A percentile compares a stretch with the other conserved stretches of the same genome.
phyloP scores from a whole-genome alignment of 192 early-diverging fungal genomes.

The Gaertneriomyces semiglobifer region DNA sequence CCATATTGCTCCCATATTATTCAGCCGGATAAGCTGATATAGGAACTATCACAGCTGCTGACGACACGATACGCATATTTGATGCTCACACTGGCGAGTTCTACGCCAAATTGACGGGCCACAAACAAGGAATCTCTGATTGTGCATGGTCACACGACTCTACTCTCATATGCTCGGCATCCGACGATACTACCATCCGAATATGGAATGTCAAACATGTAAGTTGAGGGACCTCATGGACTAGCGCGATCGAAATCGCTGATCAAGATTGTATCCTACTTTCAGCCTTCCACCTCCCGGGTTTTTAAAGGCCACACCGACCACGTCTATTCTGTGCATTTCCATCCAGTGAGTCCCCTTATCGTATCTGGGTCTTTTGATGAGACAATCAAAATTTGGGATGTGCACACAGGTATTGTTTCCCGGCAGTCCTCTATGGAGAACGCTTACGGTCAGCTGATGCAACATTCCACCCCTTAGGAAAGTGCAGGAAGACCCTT shows the following conservation, averaged over 20 bases:
- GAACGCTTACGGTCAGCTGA: background rate
- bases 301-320: conserved; percentile 88
- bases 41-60: conserved; percentile 62
- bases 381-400: conserved; percentile 95
- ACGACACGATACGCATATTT: conserved; percentile 94
- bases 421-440: background rate
- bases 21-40: background rate
- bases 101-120: conserved; percentile 83
- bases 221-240: conserved; percentile 18
- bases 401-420: conserved; percentile 71
- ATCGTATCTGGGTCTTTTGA: conserved; percentile 98
- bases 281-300: conserved; percentile 64
- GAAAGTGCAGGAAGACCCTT: conserved; percentile 85
- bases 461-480: conserved; percentile 30
- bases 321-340: conserved; percentile 98
- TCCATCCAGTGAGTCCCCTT: conserved; percentile 87
- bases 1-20: no score
- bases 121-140: conserved; percentile 90
- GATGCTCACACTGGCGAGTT: conserved; percentile 81
- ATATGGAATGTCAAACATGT: conserved; percentile 86
- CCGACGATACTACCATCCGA: conserved; percentile 92
- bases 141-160: conserved; percentile 96
- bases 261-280: background rate
- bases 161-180: conserved; percentile 77
- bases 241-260: background rate